Evolutionary conservation across 805 yeast genomes (phyloP), one percentile per base, ranked within the genome.

Genomic region (Kuraishia molischiana): DNA sequence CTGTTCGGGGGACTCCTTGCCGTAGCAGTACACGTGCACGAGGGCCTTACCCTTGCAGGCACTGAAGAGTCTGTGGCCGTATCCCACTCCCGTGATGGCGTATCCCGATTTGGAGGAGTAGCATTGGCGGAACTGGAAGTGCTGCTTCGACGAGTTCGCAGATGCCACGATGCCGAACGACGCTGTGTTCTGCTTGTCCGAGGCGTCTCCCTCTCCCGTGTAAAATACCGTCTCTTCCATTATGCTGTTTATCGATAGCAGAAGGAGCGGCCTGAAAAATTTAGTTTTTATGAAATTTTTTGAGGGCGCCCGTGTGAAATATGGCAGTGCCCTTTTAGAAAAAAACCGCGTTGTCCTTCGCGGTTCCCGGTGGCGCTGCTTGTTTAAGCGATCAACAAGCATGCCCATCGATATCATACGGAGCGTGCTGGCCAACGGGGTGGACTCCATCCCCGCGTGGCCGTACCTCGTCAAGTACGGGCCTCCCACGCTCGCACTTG

Each of bases 341-440:
- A n/a, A n/a, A n/a, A n/a, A n/a, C n/a, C n/a, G n/a, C n/a, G n/a
- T n/a, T n/a, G n/a, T 11, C 26, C 26, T 22, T 22, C 26, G 26
- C 26, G 26, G 10, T 22, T 22, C 11, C 26, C 10, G 10, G 26
- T 22, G 26, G 26, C 26, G 26, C n/a, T n/a, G n/a, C n/a, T n/a
- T n/a, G 13, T 13, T 10, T 24, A 24, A 24, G 28, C 13, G 28
- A 24, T 24, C n/a, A n/a, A n/a, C 4, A 11, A 34, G 17, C 8
- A 90, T 90, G 98, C 97, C 97, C 1, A 52, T 90, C 37, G 84
- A 90, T 52, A 78, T 87, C 44, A 53, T 87, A 11, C 79, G 83
- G n/a, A 66, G 80, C 1, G 75, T 77, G 30, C 42, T 81, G 22
- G 53, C 69, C 13, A 85, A 87, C 22, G 97, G 97, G 5, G 70